Evolutionary conservation across 2,329 filamentous ascomycete genomes (phyloP).

Genomic region (Pseudocercospora vitis): DNA sequence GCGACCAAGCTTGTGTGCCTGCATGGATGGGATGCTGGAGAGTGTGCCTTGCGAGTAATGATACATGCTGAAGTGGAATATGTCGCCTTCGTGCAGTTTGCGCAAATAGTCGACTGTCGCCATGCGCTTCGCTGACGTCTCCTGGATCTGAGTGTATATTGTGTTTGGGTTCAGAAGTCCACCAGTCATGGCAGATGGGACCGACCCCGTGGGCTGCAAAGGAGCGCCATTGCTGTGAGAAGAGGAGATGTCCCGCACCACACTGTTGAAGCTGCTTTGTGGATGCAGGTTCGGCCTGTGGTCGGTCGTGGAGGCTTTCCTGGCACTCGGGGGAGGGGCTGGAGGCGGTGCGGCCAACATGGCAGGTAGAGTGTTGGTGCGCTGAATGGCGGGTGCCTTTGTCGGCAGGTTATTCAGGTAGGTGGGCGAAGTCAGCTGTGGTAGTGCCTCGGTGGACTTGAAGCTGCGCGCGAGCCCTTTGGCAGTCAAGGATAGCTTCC

Average conservation of each 20-base stretch:
- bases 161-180: slow-evolving; percentile 45
- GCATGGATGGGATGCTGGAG: slow-evolving; percentile 79
- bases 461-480: slow-evolving; percentile 26
- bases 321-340: slow-evolving; percentile 17
- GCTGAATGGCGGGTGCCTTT: not conserved
- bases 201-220: slow-evolving; percentile 22
- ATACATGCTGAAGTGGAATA: slow-evolving; percentile 98
- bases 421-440: slow-evolving; percentile 19
- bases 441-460: slow-evolving; percentile 26
- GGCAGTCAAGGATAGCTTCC: slow-evolving; percentile 27
- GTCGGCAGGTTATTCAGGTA: slow-evolving; percentile 18
- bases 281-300: slow-evolving; percentile 23
- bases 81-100: slow-evolving; percentile 87
- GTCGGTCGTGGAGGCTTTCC: slow-evolving; percentile 19
- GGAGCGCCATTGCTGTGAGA: slow-evolving; percentile 29
- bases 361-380: slow-evolving; percentile 6
- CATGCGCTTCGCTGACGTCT: slow-evolving; percentile 87
- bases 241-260: slow-evolving; percentile 24
- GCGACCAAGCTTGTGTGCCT: slow-evolving; percentile 77
- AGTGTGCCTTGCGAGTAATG: slow-evolving; percentile 85
- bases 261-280: slow-evolving; percentile 27
- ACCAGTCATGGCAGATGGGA: slow-evolving; percentile 13
- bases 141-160: slow-evolving; percentile 71
- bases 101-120: slow-evolving; percentile 89
- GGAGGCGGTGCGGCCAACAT: slow-evolving; percentile 23